Base-by-base conservation (phyloP, 441 rosid species). In the Aleurites moluccanus region DNA sequence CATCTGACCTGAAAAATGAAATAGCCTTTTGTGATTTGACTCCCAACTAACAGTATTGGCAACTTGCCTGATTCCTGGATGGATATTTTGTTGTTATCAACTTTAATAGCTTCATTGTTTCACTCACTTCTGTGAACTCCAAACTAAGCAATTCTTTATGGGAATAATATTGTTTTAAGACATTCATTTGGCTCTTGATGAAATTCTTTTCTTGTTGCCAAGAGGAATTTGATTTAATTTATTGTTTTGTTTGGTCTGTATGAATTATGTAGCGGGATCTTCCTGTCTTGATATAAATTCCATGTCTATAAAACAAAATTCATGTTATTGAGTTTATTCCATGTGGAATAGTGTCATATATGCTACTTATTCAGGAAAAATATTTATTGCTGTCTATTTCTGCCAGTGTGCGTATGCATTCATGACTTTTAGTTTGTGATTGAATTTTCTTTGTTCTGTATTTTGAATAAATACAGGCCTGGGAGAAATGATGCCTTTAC, bases 401-500 rank as follows among this genome's bases (percentile, higher is more conserved):
- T 18, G 49, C 11, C 27, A 20, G 18, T 40, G 50, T 64, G 21
- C 64, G 8, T 61, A 10, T 30, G 50, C 27, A 11, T 4, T 16
- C 2, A 47, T 14, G 28, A 18, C 23, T 28, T 47, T 18, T 67
- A 28, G n/a, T 42, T 18, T 16, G 15, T 28, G 2, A 35, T 33
- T 8, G 10, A 28, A 70, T 45, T 75, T 75, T 25, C 10, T 20
- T 10, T 57, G 4, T 30, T 18, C 7, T 59, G 11, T 42, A 64
- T 45, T 77, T 81, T 52, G 40, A 61, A 73, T 52, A 72, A 70
- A 61, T 76, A 80, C 82, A 92, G 98, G 97, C 16, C 83, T 92
- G 84, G 97, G 98, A 83, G 97, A 94, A 86, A 94, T 94, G 98
- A 91, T 94, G 97, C 97, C 97, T 64, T 38, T 15, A 20, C 98